Percentiles rank a stretch among this genome's conserved stretches.
phyloP scores from a whole-genome alignment of 73 alveolate genomes.

The Paramecium biaurelia region DNA sequence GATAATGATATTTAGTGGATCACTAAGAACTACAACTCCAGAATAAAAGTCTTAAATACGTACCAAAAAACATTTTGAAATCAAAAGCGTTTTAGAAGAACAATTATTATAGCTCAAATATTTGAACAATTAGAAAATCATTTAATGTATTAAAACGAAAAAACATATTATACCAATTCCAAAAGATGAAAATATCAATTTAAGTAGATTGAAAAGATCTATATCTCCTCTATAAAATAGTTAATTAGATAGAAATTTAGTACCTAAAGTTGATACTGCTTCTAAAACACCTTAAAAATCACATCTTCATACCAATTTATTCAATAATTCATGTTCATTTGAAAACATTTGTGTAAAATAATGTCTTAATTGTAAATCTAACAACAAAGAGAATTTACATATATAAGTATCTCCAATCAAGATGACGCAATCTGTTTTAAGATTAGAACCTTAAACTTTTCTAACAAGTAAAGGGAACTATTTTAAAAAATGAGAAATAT shows the following conservation, averaged over 20 bases:
- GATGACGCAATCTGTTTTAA: neutral
- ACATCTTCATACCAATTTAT: neutral
- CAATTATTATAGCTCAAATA: neutral
- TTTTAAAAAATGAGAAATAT: neutral
- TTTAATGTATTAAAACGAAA: neutral
- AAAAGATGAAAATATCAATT: neutral
- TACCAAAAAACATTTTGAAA: neutral
- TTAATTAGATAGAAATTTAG: neutral
- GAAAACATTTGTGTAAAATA: neutral
- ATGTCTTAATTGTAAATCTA: neutral
- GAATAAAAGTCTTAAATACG: neutral
- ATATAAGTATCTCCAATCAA: neutral
- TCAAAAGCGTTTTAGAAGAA: neutral
- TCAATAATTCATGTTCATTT: neutral
- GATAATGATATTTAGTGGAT: neutral
- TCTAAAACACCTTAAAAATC: neutral
- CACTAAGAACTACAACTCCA: constrained; percentile 12
- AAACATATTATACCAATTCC: neutral
- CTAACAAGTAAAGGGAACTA: neutral
- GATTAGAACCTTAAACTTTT: neutral
- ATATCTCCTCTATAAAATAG: neutral
- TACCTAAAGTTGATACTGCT: neutral
- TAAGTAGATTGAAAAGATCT: neutral
- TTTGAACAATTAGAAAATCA: neutral
- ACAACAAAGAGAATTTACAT: neutral